phyloP scores from a whole-genome alignment of 2,329 filamentous ascomycete genomes.

The Aureobasidium subglaciale region DNA sequence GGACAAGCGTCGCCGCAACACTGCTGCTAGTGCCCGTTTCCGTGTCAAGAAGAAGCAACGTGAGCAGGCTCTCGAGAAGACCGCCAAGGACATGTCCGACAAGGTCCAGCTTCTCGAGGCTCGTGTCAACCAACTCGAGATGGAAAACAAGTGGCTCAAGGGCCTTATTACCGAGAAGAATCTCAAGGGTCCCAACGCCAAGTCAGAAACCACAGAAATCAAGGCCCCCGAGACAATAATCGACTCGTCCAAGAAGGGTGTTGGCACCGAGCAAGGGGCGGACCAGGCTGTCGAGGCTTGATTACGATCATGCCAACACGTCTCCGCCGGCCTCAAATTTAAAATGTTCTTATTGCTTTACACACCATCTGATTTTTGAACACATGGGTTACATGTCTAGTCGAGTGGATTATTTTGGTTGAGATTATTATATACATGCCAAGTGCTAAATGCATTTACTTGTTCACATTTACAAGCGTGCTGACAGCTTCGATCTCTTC shows the following conservation, averaged over 20 bases:
- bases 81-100: constrained; percentile 45
- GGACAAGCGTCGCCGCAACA: constrained; percentile 48
- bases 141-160: constrained; percentile 48
- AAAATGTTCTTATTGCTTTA: background rate
- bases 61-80: constrained; percentile 45
- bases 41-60: constrained; percentile 51
- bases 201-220: background rate
- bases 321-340: background rate
- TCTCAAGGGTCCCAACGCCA: constrained; percentile 19
- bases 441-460: constrained; percentile 1
- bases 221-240: background rate
- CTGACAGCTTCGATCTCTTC: background rate
- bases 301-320: background rate
- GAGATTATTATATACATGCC: constrained; percentile 8
- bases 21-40: constrained; percentile 46
- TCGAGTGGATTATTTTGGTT: constrained; percentile 6
- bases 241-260: constrained; percentile 11
- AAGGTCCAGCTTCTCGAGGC: constrained; percentile 39
- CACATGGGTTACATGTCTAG: background rate
- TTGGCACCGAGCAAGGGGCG: constrained; percentile 7
- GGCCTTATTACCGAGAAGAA: constrained; percentile 46
- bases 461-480: constrained; percentile 7
- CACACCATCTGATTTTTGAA: background rate
- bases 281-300: constrained; percentile 9
- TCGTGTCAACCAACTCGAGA: constrained; percentile 44